Evolutionary conservation across 2,329 filamentous ascomycete genomes (phyloP), one percentile per base, ranked within the genome.

Genomic region (Graphiopsis chlorocephala): DNA sequence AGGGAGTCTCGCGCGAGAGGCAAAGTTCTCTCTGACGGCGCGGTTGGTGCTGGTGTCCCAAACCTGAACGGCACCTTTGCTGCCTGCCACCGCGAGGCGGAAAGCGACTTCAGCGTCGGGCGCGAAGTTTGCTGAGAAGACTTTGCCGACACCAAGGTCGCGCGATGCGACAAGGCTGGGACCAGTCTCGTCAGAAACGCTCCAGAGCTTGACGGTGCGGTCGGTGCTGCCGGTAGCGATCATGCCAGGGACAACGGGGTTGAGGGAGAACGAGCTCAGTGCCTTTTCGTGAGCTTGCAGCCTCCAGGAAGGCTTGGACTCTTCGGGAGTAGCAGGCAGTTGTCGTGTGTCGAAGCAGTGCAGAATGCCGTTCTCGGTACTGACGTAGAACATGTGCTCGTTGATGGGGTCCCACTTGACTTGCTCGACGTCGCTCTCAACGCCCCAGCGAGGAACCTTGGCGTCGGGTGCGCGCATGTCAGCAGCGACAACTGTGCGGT

Each of bases 11-110:
- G 94, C 84, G 65, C 87, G 88, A 72, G 82, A 86, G 38, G 90
- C 92, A 80, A 99, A 99, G 1, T 90, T 89, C 68, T 90, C 86
- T 65, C 95, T 87, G 33, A 99, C 92, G 28, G 90, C 90, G 15
- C 86, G 87, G 76, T 99, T 99, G 64, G 95, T 99, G 77, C 92
- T 89, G 25, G 95, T 97, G 78, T 98, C 94, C 95, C 95, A 99
- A 61, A 99, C 88, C 76, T 96, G 91, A 74, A 98, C 88, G 38
- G 87, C 86, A 53, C 95, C 95, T 81, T 96, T 96, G 82, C 93
- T 98, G 63, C 95, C 95, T 7, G 94, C 95, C 20, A 99, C 92
- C 2, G 93, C 91, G 52, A 99, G 84, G 62, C 95, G 86, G 84
- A 98, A 99, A 26, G 91, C 91, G 11, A 98, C 93, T 78, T 95